phyloP scores from a whole-genome alignment of 768 basidiomycete genomes.

The Tephrocybe sp. region DNA sequence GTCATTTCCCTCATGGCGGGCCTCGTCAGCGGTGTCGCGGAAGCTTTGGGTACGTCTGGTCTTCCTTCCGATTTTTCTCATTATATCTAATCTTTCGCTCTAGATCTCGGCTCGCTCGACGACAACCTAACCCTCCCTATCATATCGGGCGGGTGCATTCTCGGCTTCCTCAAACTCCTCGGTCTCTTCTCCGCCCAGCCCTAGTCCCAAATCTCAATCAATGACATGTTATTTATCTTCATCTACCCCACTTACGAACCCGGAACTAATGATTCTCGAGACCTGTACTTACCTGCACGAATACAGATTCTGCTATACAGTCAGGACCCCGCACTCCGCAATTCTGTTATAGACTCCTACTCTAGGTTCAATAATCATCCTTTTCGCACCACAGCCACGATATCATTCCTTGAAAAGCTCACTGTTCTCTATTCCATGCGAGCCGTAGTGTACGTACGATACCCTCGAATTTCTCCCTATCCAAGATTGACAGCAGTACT shows the following conservation, averaged over 20 bases:
- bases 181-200: constrained; percentile 28
- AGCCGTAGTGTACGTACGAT: no score
- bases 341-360: no score
- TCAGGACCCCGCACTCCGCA: no score
- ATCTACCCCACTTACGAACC: background rate
- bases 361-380: no score
- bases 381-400: no score
- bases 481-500: no score
- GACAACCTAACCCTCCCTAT: constrained; percentile 92
- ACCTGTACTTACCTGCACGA: background rate
- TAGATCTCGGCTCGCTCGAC: constrained; percentile 83
- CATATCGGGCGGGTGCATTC: constrained; percentile 69
- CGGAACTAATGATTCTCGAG: constrained; percentile 3
- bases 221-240: background rate
- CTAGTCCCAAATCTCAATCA: background rate
- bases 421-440: no score
- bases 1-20: constrained; percentile 67
- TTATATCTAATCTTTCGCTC: constrained; percentile 1
- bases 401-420: no score
- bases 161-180: constrained; percentile 42
- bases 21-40: constrained; percentile 80
- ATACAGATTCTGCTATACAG: no score
- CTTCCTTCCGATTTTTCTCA: constrained; percentile 4
- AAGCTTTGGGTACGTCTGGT: constrained; percentile 78
- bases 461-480: no score